Base-by-base conservation (phyloP, 2,329 filamentous ascomycete genomes). In the Trichoderma gracile region DNA sequence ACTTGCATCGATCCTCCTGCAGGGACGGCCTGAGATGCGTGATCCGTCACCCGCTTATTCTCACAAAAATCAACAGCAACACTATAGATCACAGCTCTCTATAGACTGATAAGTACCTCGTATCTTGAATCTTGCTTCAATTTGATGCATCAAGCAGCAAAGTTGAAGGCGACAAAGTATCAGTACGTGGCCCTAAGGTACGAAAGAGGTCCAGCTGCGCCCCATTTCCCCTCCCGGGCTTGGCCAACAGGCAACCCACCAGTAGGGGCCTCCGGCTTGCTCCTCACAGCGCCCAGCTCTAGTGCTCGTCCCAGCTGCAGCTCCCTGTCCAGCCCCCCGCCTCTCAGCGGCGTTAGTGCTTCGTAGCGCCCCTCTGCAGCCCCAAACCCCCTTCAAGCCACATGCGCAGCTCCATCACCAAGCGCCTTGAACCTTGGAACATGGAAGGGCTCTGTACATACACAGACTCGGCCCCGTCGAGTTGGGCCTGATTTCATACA, bases 371-470 rank as follows among this genome's bases (percentile, higher is more conserved):
- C 43, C 43, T 49, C 30, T 40, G 45, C 56, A 59, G 56, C 53
- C 53, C 40, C 25, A 27, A 59, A 49, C 45, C 45, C 45, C 56
- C 45, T 42, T 40, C 15, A 49, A 49, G 56, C 56, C 56, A 59
- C 46, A 56, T 56, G 54, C 54, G 40, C 54, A 62, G 53, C 58
- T 61, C 58, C 58, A 61, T 53, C 40, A 50, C 12, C 56, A 25
- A 30, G n/a, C n/a, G n/a, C n/a, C n/a, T n/a, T n/a, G n/a, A n/a
- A n/a, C n/a, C n/a, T n/a, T n/a, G n/a, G n/a, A n/a, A n/a, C n/a
- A n/a, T n/a, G n/a, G n/a, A n/a, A n/a, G 33, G 14, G 14, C 33
- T 14, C 5, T 38, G 33, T 38, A 38, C 33, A 38, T 10, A n/a
- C n/a, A n/a, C 8, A 14, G 33, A 38, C 33, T 30, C 30, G 30